Base-by-base conservation (phyloP, 768 basidiomycete genomes). In the Hemileccinum impolitum region DNA sequence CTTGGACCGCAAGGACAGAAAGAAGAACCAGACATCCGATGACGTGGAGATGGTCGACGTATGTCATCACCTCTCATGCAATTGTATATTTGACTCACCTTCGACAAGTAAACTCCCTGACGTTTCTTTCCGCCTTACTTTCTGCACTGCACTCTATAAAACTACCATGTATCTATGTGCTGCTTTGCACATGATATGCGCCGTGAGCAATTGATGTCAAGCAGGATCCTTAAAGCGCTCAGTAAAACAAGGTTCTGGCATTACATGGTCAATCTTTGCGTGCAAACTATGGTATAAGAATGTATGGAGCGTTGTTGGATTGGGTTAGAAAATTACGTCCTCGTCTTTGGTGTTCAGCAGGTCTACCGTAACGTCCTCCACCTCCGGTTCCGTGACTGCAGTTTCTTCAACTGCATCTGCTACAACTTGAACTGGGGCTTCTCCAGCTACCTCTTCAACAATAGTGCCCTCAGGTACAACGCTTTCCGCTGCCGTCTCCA, bases 271-370 rank as follows among this genome's bases (percentile, higher is more conserved):
- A 10, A 43, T 23, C 38, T 49, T 21, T 12, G 17, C 21, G 35
- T 43, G 39, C 40, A 51, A 42, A 31, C 19, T 48, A 45, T 15
- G 48, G 53, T 53, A 63, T 62, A 32, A 34, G 39, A 38, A 23
- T 26, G 40, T 8, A 40, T 34, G 31, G 18, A 32, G 26, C 28
- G 32, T 18, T 35, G 28, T 26, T 43, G 11, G 36, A 41, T 25
- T 19, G 42, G 7, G 23, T 78, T 67, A 96, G 75, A 97, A 97
- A 67, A 97, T 96, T 42, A 97, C 82, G 71, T 97, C 94, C 47
- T 81, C 82, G 63, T 97, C 94, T 66, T 92, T 95, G 56, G 81
- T 87, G 57, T 81, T 85, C 49, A 97, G 72, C 59, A 97, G 73
- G 68, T 95, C 79, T 39, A 71, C 72, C 7, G 66, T 65, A 13